phyloP scores from a whole-genome alignment of 2,329 filamentous ascomycete genomes.

The Cercospora beticola region DNA sequence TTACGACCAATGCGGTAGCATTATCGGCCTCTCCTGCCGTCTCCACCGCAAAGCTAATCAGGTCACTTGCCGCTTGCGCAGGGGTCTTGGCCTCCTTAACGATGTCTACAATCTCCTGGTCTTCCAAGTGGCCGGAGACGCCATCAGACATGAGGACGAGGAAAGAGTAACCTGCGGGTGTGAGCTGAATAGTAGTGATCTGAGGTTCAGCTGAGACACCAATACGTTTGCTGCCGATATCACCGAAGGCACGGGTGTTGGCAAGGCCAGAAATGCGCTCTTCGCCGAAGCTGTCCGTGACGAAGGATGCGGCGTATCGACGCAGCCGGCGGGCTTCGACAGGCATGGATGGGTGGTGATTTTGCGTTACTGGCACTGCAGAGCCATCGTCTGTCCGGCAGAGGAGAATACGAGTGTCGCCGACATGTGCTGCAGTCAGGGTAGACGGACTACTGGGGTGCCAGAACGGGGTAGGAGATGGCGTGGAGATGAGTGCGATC shows the following conservation, averaged over 20 bases:
- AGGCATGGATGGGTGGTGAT: constrained; percentile 89
- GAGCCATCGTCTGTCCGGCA: constrained; percentile 82
- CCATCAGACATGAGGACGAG: constrained; percentile 86
- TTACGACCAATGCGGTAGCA: constrained; percentile 62
- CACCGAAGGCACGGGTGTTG: constrained; percentile 91
- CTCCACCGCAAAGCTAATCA: constrained; percentile 87
- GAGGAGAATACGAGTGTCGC: constrained; percentile 86
- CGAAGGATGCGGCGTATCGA: constrained; percentile 80
- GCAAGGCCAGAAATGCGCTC: constrained; percentile 91
- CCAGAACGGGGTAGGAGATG: constrained; percentile 91
- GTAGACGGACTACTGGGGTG: constrained; percentile 83
- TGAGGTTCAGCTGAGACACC: constrained; percentile 95
- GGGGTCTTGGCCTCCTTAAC: constrained; percentile 92
- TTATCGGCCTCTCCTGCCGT: constrained; percentile 65
- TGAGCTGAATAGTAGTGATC: constrained; percentile 73
- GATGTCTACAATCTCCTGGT: constrained; percentile 95
- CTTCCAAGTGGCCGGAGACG: constrained; percentile 77
- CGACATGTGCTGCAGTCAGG: constrained; percentile 83
- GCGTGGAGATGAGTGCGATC: constrained; percentile 85
- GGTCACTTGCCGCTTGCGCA: constrained; percentile 73
- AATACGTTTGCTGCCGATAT: constrained; percentile 86
- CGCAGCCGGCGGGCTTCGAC: constrained; percentile 79
- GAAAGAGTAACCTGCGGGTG: constrained; percentile 83
- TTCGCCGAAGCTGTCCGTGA: constrained; percentile 95
- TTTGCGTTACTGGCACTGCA: constrained; percentile 77